A percentile compares a stretch with the other conserved stretches of the same genome.
Evolutionary conservation across 2,329 filamentous ascomycete genomes (phyloP).

Genomic region (Berkeleyomyces basicola): DNA sequence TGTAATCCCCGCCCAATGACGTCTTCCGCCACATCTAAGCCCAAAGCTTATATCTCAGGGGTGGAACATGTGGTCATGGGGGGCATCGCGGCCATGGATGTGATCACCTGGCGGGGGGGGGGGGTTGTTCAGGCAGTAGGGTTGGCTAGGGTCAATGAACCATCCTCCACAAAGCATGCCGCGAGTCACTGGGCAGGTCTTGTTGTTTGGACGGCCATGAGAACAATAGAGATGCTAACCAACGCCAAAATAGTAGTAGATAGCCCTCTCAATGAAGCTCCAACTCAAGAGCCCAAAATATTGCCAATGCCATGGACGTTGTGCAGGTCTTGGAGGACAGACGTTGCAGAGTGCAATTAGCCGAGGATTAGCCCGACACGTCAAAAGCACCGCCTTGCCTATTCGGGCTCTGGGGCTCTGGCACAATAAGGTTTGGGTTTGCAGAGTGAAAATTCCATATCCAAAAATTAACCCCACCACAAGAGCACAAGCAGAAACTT

Average conservation of each 20-base stretch:
- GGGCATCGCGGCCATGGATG: no score
- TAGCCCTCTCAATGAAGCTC: background rate
- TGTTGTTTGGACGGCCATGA: background rate
- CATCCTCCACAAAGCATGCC: background rate
- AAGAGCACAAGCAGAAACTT: constrained; percentile 4
- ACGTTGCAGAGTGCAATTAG: background rate
- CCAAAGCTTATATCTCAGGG: no score
- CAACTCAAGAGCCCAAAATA: no score
- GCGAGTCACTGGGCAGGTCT: background rate
- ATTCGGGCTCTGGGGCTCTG: background rate
- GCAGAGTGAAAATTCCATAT: background rate
- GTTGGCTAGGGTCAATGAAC: background rate
- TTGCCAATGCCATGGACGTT: no score
- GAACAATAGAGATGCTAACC: background rate
- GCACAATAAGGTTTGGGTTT: background rate
- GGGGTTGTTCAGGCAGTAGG: background rate
- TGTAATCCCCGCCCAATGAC: background rate
- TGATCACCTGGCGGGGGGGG: no score
- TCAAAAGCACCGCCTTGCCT: background rate
- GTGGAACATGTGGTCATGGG: no score
- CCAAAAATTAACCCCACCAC: background rate
- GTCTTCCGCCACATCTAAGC: background rate
- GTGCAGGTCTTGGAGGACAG: background rate
- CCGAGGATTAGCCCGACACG: background rate
- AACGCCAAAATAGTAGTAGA: background rate